A percentile compares a stretch with the other conserved stretches of the same genome.
Conservation (phyloP, 2,329 filamentous ascomycete species). For the Cadophora sp. region DNA sequence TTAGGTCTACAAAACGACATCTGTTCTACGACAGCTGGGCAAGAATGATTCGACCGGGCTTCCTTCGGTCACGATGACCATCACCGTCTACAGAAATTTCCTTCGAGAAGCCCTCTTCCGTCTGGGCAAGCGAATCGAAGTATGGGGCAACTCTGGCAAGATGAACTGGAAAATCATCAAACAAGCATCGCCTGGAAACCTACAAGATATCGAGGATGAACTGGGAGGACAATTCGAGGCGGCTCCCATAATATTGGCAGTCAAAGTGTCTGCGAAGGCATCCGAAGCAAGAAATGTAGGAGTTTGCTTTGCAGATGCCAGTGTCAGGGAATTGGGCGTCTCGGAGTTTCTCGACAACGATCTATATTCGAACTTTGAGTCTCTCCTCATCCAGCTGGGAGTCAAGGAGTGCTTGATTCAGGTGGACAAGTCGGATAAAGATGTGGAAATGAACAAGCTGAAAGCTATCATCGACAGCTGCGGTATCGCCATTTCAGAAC, state of each 20-base stretch:
- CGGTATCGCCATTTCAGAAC: constrained; percentile 86
- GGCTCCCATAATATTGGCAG: constrained; percentile 91
- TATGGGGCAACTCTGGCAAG: constrained; percentile 80
- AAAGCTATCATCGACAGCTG: constrained; percentile 90
- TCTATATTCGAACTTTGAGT: constrained; percentile 97
- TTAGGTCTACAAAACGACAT: constrained; percentile 95
- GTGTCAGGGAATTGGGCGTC: constrained; percentile 91
- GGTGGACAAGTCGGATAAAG: constrained; percentile 78
- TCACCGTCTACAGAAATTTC: constrained; percentile 95
- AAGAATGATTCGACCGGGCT: constrained; percentile 83
- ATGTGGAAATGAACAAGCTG: constrained; percentile 87
- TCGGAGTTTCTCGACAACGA: constrained; percentile 99
- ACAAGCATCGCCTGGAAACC: constrained; percentile 91
- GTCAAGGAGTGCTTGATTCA: constrained; percentile 94
- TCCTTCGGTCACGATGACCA: constrained; percentile 92
- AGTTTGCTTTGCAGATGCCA: constrained; percentile 97
- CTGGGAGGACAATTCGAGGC: constrained; percentile 88
- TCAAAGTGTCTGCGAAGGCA: constrained; percentile 91
- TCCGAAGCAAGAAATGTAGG: constrained; percentile 85
- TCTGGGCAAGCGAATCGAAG: constrained; percentile 88
- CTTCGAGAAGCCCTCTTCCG: constrained; percentile 92
- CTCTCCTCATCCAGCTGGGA: constrained; percentile 92
- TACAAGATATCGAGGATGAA: constrained; percentile 97
- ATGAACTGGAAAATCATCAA: constrained; percentile 94
- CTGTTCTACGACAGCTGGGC: constrained; percentile 89